Conservation (phyloP, 495 filamentous ascomycete species). For the Collariella sp. region DNA sequence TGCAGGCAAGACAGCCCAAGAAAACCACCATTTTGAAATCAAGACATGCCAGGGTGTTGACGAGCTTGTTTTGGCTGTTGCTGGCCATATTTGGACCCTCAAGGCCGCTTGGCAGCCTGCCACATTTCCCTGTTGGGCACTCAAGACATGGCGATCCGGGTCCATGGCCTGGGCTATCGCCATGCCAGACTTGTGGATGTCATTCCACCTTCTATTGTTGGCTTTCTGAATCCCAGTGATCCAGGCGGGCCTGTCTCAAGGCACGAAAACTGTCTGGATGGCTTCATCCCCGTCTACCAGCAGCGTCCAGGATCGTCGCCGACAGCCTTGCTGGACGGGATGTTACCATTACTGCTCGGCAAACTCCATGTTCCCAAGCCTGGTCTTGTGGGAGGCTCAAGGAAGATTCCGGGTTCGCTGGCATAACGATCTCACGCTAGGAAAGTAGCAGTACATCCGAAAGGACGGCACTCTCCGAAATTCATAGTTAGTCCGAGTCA, state of each 20-base stretch:
- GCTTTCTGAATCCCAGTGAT: not conserved
- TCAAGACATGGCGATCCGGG: not conserved
- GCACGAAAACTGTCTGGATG: not conserved
- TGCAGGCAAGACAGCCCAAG: slow-evolving; percentile 3
- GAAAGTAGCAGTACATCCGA: no score
- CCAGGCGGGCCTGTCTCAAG: not conserved
- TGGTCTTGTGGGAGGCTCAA: no score
- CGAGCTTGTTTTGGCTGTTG: not conserved
- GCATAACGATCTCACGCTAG: no score
- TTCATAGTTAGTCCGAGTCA: no score
- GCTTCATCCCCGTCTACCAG: not conserved
- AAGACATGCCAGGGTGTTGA: not conserved
- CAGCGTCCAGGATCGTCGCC: not conserved
- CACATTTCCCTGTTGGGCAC: not conserved
- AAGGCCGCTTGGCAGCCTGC: not conserved
- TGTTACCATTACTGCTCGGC: not conserved
- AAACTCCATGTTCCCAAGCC: not conserved
- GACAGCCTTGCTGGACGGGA: not conserved
- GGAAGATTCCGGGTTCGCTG: no score
- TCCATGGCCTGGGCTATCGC: not conserved
- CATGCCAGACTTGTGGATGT: not conserved
- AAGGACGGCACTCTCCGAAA: no score
- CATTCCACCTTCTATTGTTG: not conserved
- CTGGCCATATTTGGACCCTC: not conserved
- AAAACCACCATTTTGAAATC: not conserved